A percentile compares a stretch with the other conserved stretches of the same genome.
Evolutionary conservation across 345 rosid genomes (phyloP).

Genomic region (Rhodomyrtus tomentosa): DNA sequence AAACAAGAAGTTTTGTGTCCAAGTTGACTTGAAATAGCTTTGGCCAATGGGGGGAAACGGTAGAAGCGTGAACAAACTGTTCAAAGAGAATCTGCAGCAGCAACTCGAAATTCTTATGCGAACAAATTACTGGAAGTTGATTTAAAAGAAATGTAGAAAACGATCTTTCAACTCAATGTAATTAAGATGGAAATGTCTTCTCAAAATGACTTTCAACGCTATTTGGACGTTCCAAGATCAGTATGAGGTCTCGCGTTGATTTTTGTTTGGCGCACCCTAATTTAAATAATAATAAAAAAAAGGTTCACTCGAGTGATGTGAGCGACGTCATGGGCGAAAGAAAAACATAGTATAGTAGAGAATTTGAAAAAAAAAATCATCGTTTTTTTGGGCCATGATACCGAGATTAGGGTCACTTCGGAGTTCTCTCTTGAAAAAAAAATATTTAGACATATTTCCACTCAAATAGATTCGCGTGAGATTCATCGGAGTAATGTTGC

Average conservation of each 20-base stretch:
- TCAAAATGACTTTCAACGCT: neutral
- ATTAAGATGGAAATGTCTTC: neutral
- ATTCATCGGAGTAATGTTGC: too few species aligned
- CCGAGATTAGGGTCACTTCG: neutral
- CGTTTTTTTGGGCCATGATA: neutral
- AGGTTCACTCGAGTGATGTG: neutral
- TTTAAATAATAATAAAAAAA: too few species aligned
- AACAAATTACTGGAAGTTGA: neutral
- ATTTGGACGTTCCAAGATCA: neutral
- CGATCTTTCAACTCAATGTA: neutral
- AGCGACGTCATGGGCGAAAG: too few species aligned
- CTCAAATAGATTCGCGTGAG: neutral
- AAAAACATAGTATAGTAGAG: too few species aligned
- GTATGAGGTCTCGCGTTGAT: neutral
- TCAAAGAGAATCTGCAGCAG: neutral
- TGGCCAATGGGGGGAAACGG: neutral
- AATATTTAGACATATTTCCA: neutral
- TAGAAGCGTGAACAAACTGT: neutral
- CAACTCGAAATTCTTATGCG: neutral
- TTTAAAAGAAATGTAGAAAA: neutral
- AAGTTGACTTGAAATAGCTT: neutral
- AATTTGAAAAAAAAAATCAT: neutral
- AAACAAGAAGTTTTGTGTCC: neutral
- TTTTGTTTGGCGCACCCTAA: neutral
- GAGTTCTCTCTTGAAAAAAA: neutral